Conservation (phyloP, 768 basidiomycete genomes). For the Hortiboletus flavorubellus region DNA sequence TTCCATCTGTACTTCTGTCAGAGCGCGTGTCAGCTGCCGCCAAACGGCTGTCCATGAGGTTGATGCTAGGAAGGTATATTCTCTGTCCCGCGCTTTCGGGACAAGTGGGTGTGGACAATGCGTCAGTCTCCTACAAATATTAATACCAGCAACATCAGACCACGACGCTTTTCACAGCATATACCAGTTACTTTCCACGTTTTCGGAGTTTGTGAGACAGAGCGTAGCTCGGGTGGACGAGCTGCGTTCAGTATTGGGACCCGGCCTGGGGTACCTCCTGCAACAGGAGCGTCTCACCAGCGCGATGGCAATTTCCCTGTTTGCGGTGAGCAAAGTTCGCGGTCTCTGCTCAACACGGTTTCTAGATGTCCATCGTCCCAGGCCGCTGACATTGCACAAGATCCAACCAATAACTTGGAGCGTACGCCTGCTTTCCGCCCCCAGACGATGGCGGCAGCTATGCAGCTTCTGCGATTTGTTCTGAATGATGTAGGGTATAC, state of each 20-base stretch:
- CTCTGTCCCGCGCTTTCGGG: slow-evolving; percentile 39
- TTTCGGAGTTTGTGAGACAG: slow-evolving; percentile 22
- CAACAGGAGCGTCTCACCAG: slow-evolving; percentile 29
- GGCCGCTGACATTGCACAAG: slow-evolving; percentile 20
- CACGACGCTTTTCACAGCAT: slow-evolving; percentile 8
- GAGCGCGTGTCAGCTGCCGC: slow-evolving; percentile 55
- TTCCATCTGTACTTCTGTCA: slow-evolving; percentile 46
- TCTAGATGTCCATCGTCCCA: slow-evolving; percentile 6
- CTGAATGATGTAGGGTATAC: slow-evolving; percentile 29
- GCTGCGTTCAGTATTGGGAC: slow-evolving; percentile 2
- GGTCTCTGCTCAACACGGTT: background rate
- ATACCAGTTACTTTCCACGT: slow-evolving; percentile 9
- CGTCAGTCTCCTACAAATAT: slow-evolving; percentile 15
- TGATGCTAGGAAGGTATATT: slow-evolving; percentile 55
- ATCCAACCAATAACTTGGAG: background rate
- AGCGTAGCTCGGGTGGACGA: slow-evolving; percentile 15
- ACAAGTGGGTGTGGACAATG: slow-evolving; percentile 9
- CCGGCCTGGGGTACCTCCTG: slow-evolving; percentile 8
- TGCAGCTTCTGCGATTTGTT: slow-evolving; percentile 43
- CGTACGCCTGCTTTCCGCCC: slow-evolving; percentile 39
- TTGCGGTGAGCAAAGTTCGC: slow-evolving; percentile 28
- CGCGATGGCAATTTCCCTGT: slow-evolving; percentile 37
- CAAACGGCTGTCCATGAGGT: slow-evolving; percentile 52
- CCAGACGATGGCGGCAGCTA: slow-evolving; percentile 40
- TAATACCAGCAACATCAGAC: background rate